Base-by-base conservation (phyloP, 2,329 filamentous ascomycete genomes). In the Microascus cirrosus region DNA sequence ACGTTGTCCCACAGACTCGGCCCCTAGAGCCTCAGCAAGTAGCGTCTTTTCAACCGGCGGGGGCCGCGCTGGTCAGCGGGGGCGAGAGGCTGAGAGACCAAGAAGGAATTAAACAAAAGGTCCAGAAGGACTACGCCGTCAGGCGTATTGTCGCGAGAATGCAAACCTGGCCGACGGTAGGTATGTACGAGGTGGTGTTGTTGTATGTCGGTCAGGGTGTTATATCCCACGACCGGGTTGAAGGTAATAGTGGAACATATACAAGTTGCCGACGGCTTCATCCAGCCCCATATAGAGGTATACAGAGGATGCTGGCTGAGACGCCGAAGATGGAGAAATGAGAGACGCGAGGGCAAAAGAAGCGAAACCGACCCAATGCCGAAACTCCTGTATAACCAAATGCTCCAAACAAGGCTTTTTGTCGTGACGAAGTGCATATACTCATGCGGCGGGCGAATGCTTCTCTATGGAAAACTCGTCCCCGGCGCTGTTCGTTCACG, bases 351-450 rank as follows among this genome's bases (percentile, higher is more conserved):
- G 45, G n/a, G 24, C 25, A 22, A 22, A 12, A 36, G 54, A 56
- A 50, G 54, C 34, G 39, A 56, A 55, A 35, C 42, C n/a, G 39
- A 53, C 48, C 45, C 45, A 52, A 42, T 50, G 55, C 45, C 24
- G 22, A 53, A 57, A 57, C 55, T 57, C 55, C 55, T 42, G 32
- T 57, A 52, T 53, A 25, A 57, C 55, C 45, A 25, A 32, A 57
- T 57, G 55, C 55, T 53, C 32, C 45, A 55, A 55, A 32, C 35
- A 55, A 24, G 32, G 28, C 34, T 42, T 50, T 50, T 24, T 24
- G 7, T 50, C 45, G 45, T 50, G 45, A 50, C 45, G 45, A 50
- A 22, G n/a, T 50, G 45, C 45, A 50, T 50, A 50, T 50, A 50
- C 45, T 50, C 45, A 50, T 50, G 45, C 45, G 45, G 45, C 22